Percentiles rank a stretch among this genome's conserved stretches.
phyloP scores from a whole-genome alignment of 306 rosid genomes.

The Lablab purpureus region DNA sequence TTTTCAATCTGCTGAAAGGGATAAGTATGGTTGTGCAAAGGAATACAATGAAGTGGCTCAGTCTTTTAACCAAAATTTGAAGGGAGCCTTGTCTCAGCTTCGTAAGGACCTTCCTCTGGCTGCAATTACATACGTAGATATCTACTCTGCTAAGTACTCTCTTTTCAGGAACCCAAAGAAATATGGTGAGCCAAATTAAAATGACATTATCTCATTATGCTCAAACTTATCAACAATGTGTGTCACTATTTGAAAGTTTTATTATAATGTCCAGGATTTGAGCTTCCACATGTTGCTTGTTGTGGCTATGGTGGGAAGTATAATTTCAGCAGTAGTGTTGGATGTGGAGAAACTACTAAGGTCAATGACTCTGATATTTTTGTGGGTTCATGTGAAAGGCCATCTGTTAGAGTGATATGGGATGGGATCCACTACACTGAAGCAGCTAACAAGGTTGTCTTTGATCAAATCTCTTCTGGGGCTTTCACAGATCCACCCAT shows the following conservation, averaged over 20 bases:
- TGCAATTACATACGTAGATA: conserved; percentile 68
- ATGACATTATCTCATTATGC: neutral
- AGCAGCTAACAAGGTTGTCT: conserved; percentile 56
- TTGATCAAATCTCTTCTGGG: conserved; percentile 52
- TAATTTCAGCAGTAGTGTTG: conserved; percentile 36
- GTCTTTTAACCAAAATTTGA: conserved; percentile 61
- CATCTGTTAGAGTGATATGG: conserved; percentile 51
- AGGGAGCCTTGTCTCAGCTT: conserved; percentile 55
- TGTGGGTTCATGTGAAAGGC: conserved; percentile 42
- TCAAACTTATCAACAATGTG: neutral
- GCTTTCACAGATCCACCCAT: conserved; percentile 58
- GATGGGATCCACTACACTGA: conserved; percentile 66
- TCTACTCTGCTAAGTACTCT: conserved; percentile 47
- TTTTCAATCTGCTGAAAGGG: conserved; percentile 36
- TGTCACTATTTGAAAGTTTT: neutral
- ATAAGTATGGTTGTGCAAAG: conserved; percentile 58
- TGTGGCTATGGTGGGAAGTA: conserved; percentile 70
- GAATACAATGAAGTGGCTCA: conserved; percentile 64
- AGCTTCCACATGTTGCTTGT: conserved; percentile 50
- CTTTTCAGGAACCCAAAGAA: conserved; percentile 50
- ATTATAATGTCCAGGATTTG: conserved; percentile 55
- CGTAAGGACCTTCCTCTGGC: conserved; percentile 58
- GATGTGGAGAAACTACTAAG: conserved; percentile 43
- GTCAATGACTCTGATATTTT: conserved; percentile 7
- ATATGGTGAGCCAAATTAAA: conserved; percentile 51